Base-by-base conservation (phyloP, 371 early-diverging fungal species). In the Mitosporidium daphniae region DNA sequence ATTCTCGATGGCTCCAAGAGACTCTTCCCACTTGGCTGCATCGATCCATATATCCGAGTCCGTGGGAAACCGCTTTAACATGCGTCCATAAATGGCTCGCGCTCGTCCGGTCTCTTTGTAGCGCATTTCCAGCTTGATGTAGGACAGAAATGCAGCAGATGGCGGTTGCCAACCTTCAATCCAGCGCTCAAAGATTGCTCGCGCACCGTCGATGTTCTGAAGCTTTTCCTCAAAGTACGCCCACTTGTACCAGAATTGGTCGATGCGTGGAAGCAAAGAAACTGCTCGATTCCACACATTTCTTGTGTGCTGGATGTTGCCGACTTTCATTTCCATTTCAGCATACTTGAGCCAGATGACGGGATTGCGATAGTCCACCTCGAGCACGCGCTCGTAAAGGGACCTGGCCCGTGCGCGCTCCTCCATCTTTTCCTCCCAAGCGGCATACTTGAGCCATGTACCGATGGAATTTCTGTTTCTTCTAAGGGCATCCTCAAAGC, bases 121-220 rank as follows among this genome's bases (percentile, higher is more conserved):
- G 23, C 82, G 50, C 31, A 53, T 51, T 40, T 89, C 91, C 44
- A 86, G 61, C 42, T 75, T 71, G 29, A 82, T 61, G 35, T 72
- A 89, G 0, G 78, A 71, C 40, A 49, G 45, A 82, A 82, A 89
- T 0, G 78, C 80, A 6, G 59, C 57, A 34, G 67, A 73, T 22
- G 56, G 47, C 1, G 86, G 84, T 33, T 82, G 75, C 86, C 91
- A 86, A n/a, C n/a, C n/a, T 29, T 66, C 56, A 75, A 89, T 78
- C 91, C 91, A 89, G 21, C 91, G 60, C 29, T 82, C 77, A 50
- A 84, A 89, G 10, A 89, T 65, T 27, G 65, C 66, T 12, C 86
- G 53, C 3, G 73, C 73, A 3, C 73, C 71, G 1, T 59, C 53
- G 0, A 75, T 55, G 30, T 86, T 75, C 20, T 69, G 78, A 38